phyloP scores from a whole-genome alignment of 192 early-diverging fungal species.

The Mycoemilia scoparia region DNA sequence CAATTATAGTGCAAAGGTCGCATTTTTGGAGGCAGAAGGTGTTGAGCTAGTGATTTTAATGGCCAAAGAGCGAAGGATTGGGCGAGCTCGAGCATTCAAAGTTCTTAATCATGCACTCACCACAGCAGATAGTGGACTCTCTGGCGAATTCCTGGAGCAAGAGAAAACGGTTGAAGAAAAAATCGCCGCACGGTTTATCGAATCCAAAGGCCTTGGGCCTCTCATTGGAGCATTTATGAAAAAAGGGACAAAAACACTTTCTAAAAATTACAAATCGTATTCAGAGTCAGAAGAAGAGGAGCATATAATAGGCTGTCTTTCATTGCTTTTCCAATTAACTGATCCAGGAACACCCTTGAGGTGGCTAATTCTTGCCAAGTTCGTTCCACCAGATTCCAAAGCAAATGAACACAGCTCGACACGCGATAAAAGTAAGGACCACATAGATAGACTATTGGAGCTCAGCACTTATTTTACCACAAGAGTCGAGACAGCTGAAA shows the following conservation, averaged over 20 bases:
- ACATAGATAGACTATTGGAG: constrained; percentile 68
- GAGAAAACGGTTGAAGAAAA: not conserved
- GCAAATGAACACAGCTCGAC: too few relatives aligned
- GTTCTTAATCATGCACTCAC: constrained; percentile 64
- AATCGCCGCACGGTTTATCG: constrained; percentile 47
- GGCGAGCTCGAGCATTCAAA: constrained; percentile 68
- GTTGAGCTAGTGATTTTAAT: constrained; percentile 81
- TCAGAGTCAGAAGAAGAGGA: constrained; percentile 76
- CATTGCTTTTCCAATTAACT: constrained; percentile 56
- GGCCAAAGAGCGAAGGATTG: constrained; percentile 69
- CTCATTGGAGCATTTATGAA: constrained; percentile 72
- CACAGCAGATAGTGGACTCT: constrained; percentile 15
- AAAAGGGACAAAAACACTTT: constrained; percentile 51
- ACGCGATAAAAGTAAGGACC: constrained; percentile 55
- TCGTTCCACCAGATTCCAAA: constrained; percentile 29
- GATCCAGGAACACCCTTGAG: constrained; percentile 36
- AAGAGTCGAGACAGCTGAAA: constrained; percentile 36
- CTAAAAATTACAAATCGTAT: constrained; percentile 58
- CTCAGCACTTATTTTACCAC: constrained; percentile 48
- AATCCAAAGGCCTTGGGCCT: constrained; percentile 62
- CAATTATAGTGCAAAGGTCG: constrained; percentile 45
- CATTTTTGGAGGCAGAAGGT: constrained; percentile 71
- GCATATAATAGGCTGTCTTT: constrained; percentile 66
- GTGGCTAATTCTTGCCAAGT: constrained; percentile 63
- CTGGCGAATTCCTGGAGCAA: constrained; percentile 4